Evolutionary conservation across 257 asterid genomes (phyloP), one percentile per base, ranked within the genome.

Genomic region (Parsonsia alboflavescens): DNA sequence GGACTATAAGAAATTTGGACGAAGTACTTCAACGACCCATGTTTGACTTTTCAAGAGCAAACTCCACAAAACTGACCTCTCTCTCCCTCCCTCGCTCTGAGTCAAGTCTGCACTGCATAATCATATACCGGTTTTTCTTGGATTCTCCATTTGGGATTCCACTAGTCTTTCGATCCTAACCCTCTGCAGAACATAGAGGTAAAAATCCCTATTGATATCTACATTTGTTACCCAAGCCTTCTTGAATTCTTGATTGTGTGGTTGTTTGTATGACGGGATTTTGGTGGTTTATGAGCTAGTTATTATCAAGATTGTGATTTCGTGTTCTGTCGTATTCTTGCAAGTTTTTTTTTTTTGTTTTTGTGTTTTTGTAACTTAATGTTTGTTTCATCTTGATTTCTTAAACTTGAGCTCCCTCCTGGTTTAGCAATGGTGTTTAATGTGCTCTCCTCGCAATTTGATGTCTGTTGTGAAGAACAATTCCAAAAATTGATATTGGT

Each of bases 21-120:
- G 24, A 65, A 65, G 13, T 65, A 39, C 50, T 65, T 65, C 50
- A 39, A 65, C 30, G 70, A 65, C 49, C 70, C 50, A 65, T 50
- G 50, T 65, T 36, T 65, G 70, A 65, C 50, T 65, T 63, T 65
- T 39, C 70, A 39, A 21, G 70, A 65, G 19, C 70, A 65, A 39
- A 65, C 28, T 6, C 17, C 33, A 39, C 2, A 65, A 7, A 17
- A 65, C 7, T 33, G 24, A 39, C 70, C 50, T 10, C 70, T 65
- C 26, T 39, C 39, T 33, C 39, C 3, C 39, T 3, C 2, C 17
- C 26, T 65, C 28, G 17, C 36, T 36, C 10, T 9, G 26, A 39
- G 44, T 64, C 69, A 64, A 22, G 68, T 36, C n/a, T 63, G 22
- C 24, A 69, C n/a, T 63, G 22, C 24, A 69, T 21, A 69, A 46